A percentile compares a stretch with the other conserved stretches of the same genome.
Conservation (phyloP, 2,329 filamentous ascomycete species). For the Sporothrix variecibatus region DNA sequence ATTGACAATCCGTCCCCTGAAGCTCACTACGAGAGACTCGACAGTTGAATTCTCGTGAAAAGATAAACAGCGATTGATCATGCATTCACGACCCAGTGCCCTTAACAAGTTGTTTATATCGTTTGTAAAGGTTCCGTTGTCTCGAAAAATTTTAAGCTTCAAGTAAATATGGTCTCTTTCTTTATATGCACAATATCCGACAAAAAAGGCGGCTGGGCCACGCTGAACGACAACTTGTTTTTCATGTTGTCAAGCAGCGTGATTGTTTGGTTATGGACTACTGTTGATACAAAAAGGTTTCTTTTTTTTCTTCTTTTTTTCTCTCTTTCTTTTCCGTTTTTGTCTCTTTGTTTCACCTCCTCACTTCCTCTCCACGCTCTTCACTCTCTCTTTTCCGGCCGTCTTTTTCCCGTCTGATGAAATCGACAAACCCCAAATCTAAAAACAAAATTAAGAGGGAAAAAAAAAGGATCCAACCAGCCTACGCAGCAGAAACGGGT, state of each 20-base stretch:
- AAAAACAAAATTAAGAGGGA: conserved; percentile 19
- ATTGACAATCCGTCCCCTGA: background rate
- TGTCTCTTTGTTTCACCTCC: background rate
- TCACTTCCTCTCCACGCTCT: background rate
- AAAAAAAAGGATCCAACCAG: conserved; percentile 25
- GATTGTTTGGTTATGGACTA: conserved; percentile 18
- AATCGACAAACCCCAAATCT: conserved; percentile 22
- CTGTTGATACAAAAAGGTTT: conserved; percentile 30
- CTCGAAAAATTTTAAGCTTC: background rate
- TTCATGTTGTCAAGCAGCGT: background rate
- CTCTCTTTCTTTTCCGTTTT: background rate
- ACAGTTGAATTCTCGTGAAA: background rate
- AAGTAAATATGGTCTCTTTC: conserved; percentile 2
- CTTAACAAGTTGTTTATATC: too few relatives aligned
- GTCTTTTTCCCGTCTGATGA: conserved; percentile 9
- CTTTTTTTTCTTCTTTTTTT: conserved; percentile 14
- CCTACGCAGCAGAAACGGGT: conserved; percentile 23
- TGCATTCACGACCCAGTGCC: too few relatives aligned
- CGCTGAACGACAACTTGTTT: conserved; percentile 40
- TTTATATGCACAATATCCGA: conserved; percentile 47
- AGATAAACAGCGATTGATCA: background rate
- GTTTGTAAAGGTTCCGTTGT: background rate
- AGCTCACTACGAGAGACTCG: background rate
- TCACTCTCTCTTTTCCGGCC: conserved; percentile 3
- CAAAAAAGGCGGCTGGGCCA: conserved; percentile 37